phyloP scores from a whole-genome alignment of 257 asterid species.

The Nicotiana undulata region DNA sequence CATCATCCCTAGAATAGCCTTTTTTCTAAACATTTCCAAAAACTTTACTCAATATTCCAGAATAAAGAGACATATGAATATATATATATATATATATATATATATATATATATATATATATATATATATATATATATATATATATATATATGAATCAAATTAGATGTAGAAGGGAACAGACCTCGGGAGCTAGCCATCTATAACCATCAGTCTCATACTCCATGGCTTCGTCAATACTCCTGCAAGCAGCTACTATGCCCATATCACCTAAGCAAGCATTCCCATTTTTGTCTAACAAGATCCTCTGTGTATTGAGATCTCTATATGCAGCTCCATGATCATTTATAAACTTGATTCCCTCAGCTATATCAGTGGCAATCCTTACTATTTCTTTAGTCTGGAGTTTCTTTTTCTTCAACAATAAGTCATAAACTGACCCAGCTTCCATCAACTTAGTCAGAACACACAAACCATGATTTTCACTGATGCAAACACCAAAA shows the following conservation, averaged over 20 bases:
- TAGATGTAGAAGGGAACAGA: constrained; percentile 22
- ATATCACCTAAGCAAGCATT: constrained; percentile 92
- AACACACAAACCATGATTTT: constrained; percentile 75
- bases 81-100: neutral
- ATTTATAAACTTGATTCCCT: constrained; percentile 85
- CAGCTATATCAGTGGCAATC: constrained; percentile 68
- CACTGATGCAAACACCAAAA: constrained; percentile 74
- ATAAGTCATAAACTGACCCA: constrained; percentile 70
- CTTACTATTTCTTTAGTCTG: constrained; percentile 62
- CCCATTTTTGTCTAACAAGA: constrained; percentile 75
- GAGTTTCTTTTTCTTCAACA: constrained; percentile 70
- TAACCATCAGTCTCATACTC: constrained; percentile 98
- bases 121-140: too few species aligned
- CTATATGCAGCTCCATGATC: constrained; percentile 83
- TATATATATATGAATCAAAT: neutral
- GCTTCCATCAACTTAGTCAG: constrained; percentile 91
- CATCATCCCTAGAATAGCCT: neutral
- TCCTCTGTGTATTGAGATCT: constrained; percentile 85
- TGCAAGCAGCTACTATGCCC: constrained; percentile 91
- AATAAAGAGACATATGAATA: constrained; percentile 1
- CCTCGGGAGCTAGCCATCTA: constrained; percentile 99
- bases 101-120: neutral
- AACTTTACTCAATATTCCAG: neutral
- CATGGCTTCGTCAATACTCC: constrained; percentile 78
- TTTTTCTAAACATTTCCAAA: neutral